Evolutionary conservation across 2,329 filamentous ascomycete species (phyloP).

Genomic region (Metarhizium robertsii): DNA sequence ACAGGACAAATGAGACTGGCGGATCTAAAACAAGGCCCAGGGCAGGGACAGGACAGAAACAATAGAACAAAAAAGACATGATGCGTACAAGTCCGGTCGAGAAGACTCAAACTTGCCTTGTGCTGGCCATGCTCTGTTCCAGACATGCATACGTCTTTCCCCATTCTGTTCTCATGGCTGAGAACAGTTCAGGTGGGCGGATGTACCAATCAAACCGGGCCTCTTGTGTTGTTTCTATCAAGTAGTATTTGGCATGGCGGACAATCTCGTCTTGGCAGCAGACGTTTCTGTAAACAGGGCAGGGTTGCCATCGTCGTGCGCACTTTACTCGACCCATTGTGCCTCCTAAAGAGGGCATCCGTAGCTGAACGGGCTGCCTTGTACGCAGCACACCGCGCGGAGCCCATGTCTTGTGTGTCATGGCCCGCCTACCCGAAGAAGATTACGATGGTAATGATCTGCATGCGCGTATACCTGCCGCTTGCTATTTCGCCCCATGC

Average conservation of each 20-base stretch:
- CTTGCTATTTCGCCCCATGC: not conserved
- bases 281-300: not conserved
- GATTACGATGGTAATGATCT: not conserved
- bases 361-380: not conserved
- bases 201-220: not conserved
- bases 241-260: not conserved
- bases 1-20: not conserved
- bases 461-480: not conserved
- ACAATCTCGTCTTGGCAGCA: not conserved
- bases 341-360: not conserved
- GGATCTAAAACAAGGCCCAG: not conserved
- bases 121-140: not conserved
- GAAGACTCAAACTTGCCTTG: not conserved
- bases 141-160: not conserved
- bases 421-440: not conserved
- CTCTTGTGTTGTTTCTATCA: not conserved
- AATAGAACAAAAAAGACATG: not conserved
- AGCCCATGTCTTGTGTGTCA: not conserved
- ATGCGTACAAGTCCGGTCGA: not conserved
- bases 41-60: not conserved
- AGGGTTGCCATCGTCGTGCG: not conserved
- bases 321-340: not conserved
- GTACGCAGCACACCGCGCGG: not conserved
- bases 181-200: not conserved
- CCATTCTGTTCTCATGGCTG: not conserved